Evolutionary conservation across 2,329 filamentous ascomycete species (phyloP), one percentile per base, ranked within the genome.

Genomic region (Fusarium paranaense): DNA sequence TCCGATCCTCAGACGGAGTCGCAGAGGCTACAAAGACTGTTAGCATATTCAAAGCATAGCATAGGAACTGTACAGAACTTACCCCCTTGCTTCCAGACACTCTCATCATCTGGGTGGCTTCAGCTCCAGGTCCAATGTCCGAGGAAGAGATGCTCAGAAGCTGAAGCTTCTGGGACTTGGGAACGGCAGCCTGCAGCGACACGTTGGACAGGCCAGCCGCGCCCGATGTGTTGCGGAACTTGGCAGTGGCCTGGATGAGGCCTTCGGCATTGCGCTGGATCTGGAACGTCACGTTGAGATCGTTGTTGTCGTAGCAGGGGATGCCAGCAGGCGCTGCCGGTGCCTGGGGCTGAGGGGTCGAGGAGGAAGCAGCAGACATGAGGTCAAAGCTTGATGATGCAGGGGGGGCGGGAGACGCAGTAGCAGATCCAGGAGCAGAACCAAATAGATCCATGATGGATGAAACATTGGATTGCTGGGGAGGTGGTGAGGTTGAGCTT

Each of bases 81-180:
- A 98, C 97, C 80, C 95, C 97, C 84, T 92, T 95, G 76, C 94
- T 92, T 72, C 94, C 92, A 68, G 90, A 90, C 70, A 99, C 91
- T 80, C 94, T 93, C 94, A 99, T 97, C 79, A 92, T 89, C 85
- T 98, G 97, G 70, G 93, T 95, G 18, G 95, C 96, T 81, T 98
- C 95, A 47, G 92, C 90, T 16, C 94, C 94, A 8, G 92, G 90
- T 14, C 87, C 90, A 50, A 99, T 81, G 35, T 97, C 94, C 6
- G 92, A 86, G 74, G 90, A 94, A 75, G 94, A 97, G 75, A 99
- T 98, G 67, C 93, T 94, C 81, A 97, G 93, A 74, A 99, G 86
- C 81, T 98, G 95, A 78, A 99, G 85, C 82, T 97, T 98, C 84
- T 99, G 97, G 52, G 94, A 95, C 85, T 98, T 99, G 10, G 97